These are phyloP conservation scores for Irpex sp. DNA, from an alignment of 1,284 basidiomycete genomes.

Conservation along the genomic window DNA sequence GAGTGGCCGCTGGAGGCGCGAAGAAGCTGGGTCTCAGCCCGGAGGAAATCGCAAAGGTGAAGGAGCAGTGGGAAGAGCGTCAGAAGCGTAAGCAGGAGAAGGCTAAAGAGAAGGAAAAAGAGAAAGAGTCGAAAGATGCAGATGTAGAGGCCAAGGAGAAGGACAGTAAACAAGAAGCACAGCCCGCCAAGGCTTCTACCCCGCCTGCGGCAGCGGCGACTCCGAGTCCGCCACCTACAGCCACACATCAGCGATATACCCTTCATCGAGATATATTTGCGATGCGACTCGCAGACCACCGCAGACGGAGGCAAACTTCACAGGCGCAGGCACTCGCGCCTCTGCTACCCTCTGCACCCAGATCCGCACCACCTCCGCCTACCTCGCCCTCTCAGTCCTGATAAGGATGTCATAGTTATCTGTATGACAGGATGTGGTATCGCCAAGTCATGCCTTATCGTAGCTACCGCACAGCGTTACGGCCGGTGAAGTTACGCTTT, in stretches of 20 bases:
- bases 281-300: constrained; percentile 36
- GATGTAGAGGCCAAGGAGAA: constrained; percentile 17
- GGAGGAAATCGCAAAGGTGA: constrained; percentile 72
- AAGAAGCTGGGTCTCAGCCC: constrained; percentile 45
- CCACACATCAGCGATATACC: constrained; percentile 33
- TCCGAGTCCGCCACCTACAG: constrained; percentile 15
- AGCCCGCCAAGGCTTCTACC: constrained; percentile 15
- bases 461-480: background rate
- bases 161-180: constrained; percentile 14
- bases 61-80: constrained; percentile 76
- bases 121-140: constrained; percentile 32
- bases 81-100: constrained; percentile 50
- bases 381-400: background rate
- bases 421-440: background rate
- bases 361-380: constrained; percentile 15
- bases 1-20: constrained; percentile 28
- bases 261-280: constrained; percentile 40
- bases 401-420: background rate
- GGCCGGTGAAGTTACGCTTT: background rate
- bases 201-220: constrained; percentile 16
- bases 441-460: background rate
- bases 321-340: constrained; percentile 38
- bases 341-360: constrained; percentile 33
- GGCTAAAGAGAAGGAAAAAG: constrained; percentile 47
- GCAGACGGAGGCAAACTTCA: constrained; percentile 31